Base-by-base conservation (phyloP, 148 eudicot species). In the Gaultheria prostrata region DNA sequence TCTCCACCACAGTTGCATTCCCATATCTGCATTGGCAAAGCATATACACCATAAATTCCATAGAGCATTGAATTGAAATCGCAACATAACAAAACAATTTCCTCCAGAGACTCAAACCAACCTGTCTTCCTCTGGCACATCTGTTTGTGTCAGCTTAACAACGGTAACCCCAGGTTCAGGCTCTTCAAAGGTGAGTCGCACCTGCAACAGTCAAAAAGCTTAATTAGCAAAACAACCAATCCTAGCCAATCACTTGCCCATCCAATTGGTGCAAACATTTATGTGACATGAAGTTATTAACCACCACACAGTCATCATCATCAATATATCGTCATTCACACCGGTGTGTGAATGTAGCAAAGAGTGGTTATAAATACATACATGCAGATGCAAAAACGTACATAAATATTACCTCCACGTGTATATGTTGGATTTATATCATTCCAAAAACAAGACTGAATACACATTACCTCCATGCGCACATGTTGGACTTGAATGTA, bases 71-170 rank as follows among this genome's bases (percentile, higher is more conserved):
- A 49, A 83, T 28, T n/a, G 18, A 33, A 7, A 63, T 1, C 13
- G 26, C 21, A 14, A 77, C 76, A 45, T 12, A 35, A 50, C 9
- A 72, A 76, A 8, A 63, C 21, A 73, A 20, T 1, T 13, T 26
- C 21, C 46, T 11, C 28, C 28, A 17, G 45, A 69, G 8, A 12
- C 17, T 17, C 6, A 59, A 49, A 88, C 92, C 49, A 65, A 94
- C 99, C 98, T 94, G 91, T 97, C 99, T 85, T 97, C 98, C 88
- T 97, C 99, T 2, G 99, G 99, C 61, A 94, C 97, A 83, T 91
- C 95, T 53, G 94, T 91, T 57, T 97, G 99, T 32, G 89, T 88
- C 84, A 97, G 86, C 82, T 91, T 94, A 26, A 97, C 91, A 77
- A 91, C 83, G 2, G 99, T 94, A 56, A 92, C 82, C 21, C 98